Base-by-base conservation (phyloP, 116 monocot genomes). In the Papilionanthe hybrid region DNA sequence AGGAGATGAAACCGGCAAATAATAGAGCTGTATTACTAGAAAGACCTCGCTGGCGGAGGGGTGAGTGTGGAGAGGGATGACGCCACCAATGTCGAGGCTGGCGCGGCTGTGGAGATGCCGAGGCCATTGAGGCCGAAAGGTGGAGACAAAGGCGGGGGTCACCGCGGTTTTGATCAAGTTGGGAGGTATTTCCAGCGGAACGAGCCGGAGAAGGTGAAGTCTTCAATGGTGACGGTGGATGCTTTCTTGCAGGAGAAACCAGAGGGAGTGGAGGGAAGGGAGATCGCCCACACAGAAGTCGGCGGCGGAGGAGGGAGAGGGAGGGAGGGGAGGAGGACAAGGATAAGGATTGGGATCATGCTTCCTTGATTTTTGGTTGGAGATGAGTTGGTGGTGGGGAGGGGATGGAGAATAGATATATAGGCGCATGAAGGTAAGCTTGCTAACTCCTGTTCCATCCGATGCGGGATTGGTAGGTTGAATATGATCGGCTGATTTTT, bases 51-150 rank as follows among this genome's bases (percentile, higher is more conserved):
- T 44, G 43, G 44, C 86, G 6, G 22, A 83, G 20, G 88, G 88
- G 78, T 88, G 88, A 49, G 86, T 86, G 86, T 88, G 88, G 69
- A 88, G 81, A 17, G 83, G 86, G 28, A 88, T 17, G 15, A 88
- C 83, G 9, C 88, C 88, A 10, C 72, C 83, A 0, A 86, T 0
- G 75, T 88, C 85, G 72, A 86, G 53, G 20, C 83, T 66, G 22
- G 82, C 79, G 48, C n/a, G n/a, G n/a, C n/a, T n/a, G 79, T 75
- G 22, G 85, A 85, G 78, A 88, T 32, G 45, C 88, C 88, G 53
- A 88, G 85, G 2, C 32, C 32, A 32, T 32, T 32, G 32, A 32
- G 32, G 32, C 32, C 32, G 32, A 32, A 25, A 86, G 86, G 67
- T 89, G 86, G 72, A 86, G 49, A 45, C 78, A 81, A 83, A 89